Conservation (phyloP, 352 stramenopile species). For the Globisporangium acanthophoron region DNA sequence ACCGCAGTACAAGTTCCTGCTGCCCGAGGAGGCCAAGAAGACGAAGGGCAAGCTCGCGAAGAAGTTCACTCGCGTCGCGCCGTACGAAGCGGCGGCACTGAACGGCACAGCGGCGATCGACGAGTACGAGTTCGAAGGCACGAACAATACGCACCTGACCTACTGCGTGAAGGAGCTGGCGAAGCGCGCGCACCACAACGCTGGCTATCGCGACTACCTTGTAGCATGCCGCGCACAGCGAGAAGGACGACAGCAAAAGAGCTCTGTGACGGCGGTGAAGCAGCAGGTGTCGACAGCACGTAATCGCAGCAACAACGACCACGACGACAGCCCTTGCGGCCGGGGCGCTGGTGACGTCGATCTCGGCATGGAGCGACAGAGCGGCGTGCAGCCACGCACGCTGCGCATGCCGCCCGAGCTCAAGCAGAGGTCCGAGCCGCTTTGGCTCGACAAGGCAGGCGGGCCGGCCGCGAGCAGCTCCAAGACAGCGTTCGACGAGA, state of each 20-base stretch:
- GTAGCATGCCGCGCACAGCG: conserved; percentile 30
- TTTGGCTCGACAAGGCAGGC: conserved; percentile 44
- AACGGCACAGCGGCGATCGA: conserved; percentile 71
- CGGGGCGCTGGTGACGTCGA: conserved; percentile 29
- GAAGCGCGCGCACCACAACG: conserved; percentile 54
- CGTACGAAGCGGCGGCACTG: conserved; percentile 52
- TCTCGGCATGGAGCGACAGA: conserved; percentile 54
- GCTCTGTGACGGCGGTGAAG: conserved; percentile 30
- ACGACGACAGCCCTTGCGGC: conserved; percentile 18
- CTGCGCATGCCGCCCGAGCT: conserved; percentile 42
- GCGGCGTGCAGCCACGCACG: conserved; percentile 35
- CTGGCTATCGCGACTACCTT: conserved; percentile 69
- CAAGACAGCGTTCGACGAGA: conserved; percentile 72
- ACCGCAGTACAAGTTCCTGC: conserved; percentile 88
- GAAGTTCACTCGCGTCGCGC: conserved; percentile 52
- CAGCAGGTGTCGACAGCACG: conserved; percentile 37
- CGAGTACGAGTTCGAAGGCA: conserved; percentile 79
- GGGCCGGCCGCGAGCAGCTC: conserved; percentile 15
- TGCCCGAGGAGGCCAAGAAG: conserved; percentile 59
- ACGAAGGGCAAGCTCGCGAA: conserved; percentile 46
- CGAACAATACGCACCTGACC: conserved; percentile 80
- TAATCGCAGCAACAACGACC: conserved; percentile 22
- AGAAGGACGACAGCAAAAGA: conserved; percentile 28
- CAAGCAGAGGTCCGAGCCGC: conserved; percentile 32
- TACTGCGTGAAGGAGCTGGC: conserved; percentile 84